Percentiles rank a stretch among this genome's conserved stretches.
phyloP scores from a whole-genome alignment of 768 basidiomycete genomes.

The Brasilioporus rufonigricans region DNA sequence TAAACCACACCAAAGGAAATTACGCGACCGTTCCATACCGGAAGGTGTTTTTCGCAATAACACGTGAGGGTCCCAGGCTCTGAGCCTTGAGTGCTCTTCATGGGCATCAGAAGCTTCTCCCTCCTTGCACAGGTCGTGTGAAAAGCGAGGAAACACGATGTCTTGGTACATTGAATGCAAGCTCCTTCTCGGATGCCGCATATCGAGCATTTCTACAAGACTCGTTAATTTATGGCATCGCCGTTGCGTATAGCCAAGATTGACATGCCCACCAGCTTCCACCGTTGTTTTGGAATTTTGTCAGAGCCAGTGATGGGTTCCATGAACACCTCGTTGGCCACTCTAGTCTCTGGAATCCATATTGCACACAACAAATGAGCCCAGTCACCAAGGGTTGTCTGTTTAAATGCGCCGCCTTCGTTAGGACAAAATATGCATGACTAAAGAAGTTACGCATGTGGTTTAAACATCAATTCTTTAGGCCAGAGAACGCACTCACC shows the following conservation, averaged over 20 bases:
- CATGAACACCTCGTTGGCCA: conserved; percentile 96
- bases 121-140: conserved; percentile 93
- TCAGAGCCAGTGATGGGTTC: conserved; percentile 93
- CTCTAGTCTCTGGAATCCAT: conserved; percentile 93
- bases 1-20: neutral
- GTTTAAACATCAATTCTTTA: neutral
- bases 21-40: conserved; percentile 48
- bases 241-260: neutral
- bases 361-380: conserved; percentile 95
- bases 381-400: conserved; percentile 91
- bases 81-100: conserved; percentile 77
- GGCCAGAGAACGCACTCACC: conserved; percentile 43
- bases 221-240: conserved; percentile 9
- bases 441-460: conserved; percentile 37
- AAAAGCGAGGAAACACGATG: conserved; percentile 88
- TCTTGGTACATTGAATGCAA: conserved; percentile 93
- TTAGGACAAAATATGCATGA: conserved; percentile 95
- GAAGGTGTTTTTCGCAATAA: conserved; percentile 89
- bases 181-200: conserved; percentile 70
- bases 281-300: conserved; percentile 82
- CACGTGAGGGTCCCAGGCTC: conserved; percentile 73
- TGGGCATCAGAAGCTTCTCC: conserved; percentile 79
- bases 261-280: conserved; percentile 77
- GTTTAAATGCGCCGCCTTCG: conserved; percentile 98
- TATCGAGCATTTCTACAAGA: conserved; percentile 55